Conservation (phyloP, 371 early-diverging fungal genomes). For the Mortierella sp. region DNA sequence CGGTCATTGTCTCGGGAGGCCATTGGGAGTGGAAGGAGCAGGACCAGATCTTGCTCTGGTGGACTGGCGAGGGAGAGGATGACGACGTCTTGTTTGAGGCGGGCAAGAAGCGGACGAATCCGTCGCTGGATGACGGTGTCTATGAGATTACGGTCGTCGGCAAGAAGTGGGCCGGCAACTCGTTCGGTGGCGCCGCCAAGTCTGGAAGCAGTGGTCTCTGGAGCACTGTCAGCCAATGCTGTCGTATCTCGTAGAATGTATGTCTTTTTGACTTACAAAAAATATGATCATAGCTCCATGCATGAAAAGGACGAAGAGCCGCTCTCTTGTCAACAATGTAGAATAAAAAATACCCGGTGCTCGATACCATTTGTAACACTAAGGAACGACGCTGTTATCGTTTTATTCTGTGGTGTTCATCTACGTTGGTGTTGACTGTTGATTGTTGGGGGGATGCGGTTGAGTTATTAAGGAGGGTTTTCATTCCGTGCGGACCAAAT, state of each 20-base stretch:
- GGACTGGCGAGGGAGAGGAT: conserved; percentile 36
- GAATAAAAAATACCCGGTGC: too few relatives aligned
- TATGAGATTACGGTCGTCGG: conserved; percentile 52
- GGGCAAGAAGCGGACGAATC: background rate
- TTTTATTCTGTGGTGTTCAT: too few relatives aligned
- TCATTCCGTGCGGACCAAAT: background rate
- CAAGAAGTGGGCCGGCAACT: conserved; percentile 52
- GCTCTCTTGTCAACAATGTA: too few relatives aligned
- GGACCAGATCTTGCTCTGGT: conserved; percentile 51
- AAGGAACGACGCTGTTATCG: too few relatives aligned
- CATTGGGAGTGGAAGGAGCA: conserved; percentile 48
- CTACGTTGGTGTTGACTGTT: background rate
- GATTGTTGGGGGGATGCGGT: background rate
- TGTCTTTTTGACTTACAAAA: background rate
- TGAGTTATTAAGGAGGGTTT: background rate
- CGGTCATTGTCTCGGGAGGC: conserved; percentile 48
- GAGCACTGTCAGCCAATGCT: conserved; percentile 38
- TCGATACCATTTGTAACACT: too few relatives aligned
- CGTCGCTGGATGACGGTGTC: conserved; percentile 15
- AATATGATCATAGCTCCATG: background rate
- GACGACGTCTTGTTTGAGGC: background rate
- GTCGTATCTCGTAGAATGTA: conserved; percentile 24
- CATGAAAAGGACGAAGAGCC: too few relatives aligned
- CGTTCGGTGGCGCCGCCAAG: background rate
- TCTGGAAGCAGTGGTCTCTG: conserved; percentile 15